Base-by-base conservation (phyloP, 116 monocot species). In the Phalaenopsis hybrid region DNA sequence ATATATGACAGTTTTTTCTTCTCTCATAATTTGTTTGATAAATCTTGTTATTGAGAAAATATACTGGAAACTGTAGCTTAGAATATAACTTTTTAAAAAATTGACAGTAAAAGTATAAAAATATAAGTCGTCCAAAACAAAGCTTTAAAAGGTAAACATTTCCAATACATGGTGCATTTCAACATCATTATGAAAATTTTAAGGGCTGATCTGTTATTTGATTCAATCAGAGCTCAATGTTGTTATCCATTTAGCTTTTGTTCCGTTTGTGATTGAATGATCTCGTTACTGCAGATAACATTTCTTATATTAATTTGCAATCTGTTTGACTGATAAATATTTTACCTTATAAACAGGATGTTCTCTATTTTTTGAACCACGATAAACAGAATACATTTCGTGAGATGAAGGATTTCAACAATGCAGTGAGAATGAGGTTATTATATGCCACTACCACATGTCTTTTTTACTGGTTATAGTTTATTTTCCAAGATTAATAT, bases 361-460 rank as follows among this genome's bases (percentile, higher is more conserved):
- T 77, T 21, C 61, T 52, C 28, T 57, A 83, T 72, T 74, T 79
- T 49, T 49, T 58, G 55, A 48, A 31, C 20, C 79, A 68, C 9
- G 75, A 51, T 81, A 74, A 37, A 57, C 48, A 76, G 31, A 63
- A 58, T 10, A 51, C 25, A 55, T 63, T 77, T 37, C 43, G 43
- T 69, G 57, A 79, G 61, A 55, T 81, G 67, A 82, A 84, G 79
- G 78, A 83, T 23, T 83, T 85, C 80, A 85, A 83, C 8, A 79
- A 67, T 8, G 43, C 86, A 51, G 77, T 85, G 85, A 89, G 84
- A 85, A 65, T 87, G 33, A 93, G 90, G 93, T 91, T 83, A 77
- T 51, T 46, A 80, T 49, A 43, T 4, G 37, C 37, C 10, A 21
- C 23, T 0, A n/a, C 28, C 7, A 25, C 67, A 67, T 8, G 67